Evolutionary conservation across 495 filamentous ascomycete genomes (phyloP), one percentile per base, ranked within the genome.

Genomic region (Amniculicola lignicola): DNA sequence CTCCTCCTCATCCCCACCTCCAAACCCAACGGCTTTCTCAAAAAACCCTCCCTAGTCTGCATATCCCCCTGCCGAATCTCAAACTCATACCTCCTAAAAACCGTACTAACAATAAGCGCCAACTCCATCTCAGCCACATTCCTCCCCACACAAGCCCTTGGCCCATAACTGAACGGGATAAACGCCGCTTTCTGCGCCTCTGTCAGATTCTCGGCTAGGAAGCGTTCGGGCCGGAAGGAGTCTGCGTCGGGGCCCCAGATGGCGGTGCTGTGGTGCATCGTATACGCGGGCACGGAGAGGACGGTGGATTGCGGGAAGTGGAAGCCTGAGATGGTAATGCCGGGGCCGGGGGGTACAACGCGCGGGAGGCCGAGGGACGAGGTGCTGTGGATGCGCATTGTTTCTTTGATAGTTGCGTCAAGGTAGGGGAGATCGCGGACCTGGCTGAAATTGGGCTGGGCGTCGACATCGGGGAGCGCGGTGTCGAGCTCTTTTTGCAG

Each of bases 41-140:
- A 73, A 72, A 96, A 96, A 0, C 90, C 90, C 74, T 96, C 90
- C 37, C 84, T 74, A 0, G 88, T 93, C 68, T 88, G 78, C 83
- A 94, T 79, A 23, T 70, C 72, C 3, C 79, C 79, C 74, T 93
- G 86, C 61, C 83, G 69, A 37, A 92, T 67, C 61, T 80, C 75
- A 63, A 92, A 90, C 23, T 89, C 82, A 65, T 87, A 96, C 48
- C 86, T 69, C 23, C 82, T 69, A 67, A 86, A 88, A 66, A 91
- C 86, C 14, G 87, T 89, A 2, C 79, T 79, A 33, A 83, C 83
- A 52, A 94, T 93, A 42, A 91, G 77, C 57, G 85, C 82, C 72
- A 96, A 75, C 68, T 95, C 90, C 89, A 96, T 94, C 78, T 95
- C 90, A 0, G 90, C 90, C 16, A 96, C 86, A 67, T 91, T 93